Conservation (phyloP, 1,284 basidiomycete genomes). For the Volvariella volvacea region DNA sequence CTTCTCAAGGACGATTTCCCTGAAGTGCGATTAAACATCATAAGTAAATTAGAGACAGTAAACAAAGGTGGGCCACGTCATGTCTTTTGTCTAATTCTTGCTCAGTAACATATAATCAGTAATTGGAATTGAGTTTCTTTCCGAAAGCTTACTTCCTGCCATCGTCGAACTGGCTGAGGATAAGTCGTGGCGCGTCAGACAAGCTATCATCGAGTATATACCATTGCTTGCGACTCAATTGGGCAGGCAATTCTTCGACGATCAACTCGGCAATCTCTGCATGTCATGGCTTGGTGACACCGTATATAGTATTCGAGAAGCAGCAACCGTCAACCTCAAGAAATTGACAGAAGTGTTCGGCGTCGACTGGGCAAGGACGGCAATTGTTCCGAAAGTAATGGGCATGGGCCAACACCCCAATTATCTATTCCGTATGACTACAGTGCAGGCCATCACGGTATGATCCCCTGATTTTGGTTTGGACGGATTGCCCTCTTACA, state of each 20-base stretch:
- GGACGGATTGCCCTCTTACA: constrained; percentile 1
- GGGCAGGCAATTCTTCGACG: constrained; percentile 96
- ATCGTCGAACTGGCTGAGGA: constrained; percentile 99
- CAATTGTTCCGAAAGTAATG: constrained; percentile 97
- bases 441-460: constrained; percentile 97
- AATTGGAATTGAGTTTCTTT: constrained; percentile 94
- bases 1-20: constrained; percentile 99
- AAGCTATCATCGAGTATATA: constrained; percentile 99
- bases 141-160: constrained; percentile 93
- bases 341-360: constrained; percentile 99
- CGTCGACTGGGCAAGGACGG: constrained; percentile 92
- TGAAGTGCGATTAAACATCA: constrained; percentile 96
- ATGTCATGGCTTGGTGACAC: constrained; percentile 99
- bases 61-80: constrained; percentile 66
- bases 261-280: constrained; percentile 93
- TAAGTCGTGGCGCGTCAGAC: constrained; percentile 99
- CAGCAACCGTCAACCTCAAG: constrained; percentile 95
- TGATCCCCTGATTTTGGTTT: constrained; percentile 25
- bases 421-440: constrained; percentile 98
- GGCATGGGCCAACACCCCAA: constrained; percentile 97
- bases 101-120: constrained; percentile 41
- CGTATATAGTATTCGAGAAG: constrained; percentile 97
- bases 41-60: constrained; percentile 97
- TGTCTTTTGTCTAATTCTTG: neutral
- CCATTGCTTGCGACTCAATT: constrained; percentile 94